phyloP scores from a whole-genome alignment of 768 basidiomycete genomes.

The Russula compacta region DNA sequence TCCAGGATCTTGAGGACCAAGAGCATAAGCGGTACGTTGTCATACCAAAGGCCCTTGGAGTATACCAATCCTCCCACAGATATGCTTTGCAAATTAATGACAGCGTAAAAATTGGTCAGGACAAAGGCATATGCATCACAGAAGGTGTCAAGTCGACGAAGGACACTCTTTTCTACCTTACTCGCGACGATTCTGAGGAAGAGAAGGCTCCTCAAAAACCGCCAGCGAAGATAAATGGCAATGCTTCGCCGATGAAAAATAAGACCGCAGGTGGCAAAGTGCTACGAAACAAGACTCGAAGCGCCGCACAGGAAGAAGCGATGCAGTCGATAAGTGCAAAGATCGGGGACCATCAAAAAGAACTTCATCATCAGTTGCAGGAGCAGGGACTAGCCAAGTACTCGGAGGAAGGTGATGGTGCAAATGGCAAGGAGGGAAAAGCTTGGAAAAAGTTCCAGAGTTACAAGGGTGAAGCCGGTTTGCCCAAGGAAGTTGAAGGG shows the following conservation, averaged over 20 bases:
- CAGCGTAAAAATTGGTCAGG: conserved; percentile 68
- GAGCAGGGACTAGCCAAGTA: conserved; percentile 73
- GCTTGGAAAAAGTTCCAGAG: conserved; percentile 94
- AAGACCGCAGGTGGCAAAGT: conserved; percentile 80
- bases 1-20: conserved; percentile 70
- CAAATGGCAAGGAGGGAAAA: conserved; percentile 78
- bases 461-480: conserved; percentile 87
- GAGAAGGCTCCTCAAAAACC: conserved; percentile 49
- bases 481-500: conserved; percentile 76
- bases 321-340: conserved; percentile 68
- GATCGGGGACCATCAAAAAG: conserved; percentile 80
- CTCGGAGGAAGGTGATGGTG: conserved; percentile 70
- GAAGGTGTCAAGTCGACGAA: conserved; percentile 78
- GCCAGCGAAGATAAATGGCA: conserved; percentile 54
- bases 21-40: conserved; percentile 62
- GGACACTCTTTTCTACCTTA: conserved; percentile 83
- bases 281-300: conserved; percentile 82
- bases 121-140: conserved; percentile 62
- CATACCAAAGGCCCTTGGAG: neutral
- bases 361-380: conserved; percentile 71
- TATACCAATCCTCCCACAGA: conserved; percentile 31
- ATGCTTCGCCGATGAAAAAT: conserved; percentile 50
- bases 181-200: conserved; percentile 46
- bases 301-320: conserved; percentile 78
- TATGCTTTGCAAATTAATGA: conserved; percentile 86